Base-by-base conservation (phyloP, 441 rosid genomes). In the Arabidopsis hybrid region DNA sequence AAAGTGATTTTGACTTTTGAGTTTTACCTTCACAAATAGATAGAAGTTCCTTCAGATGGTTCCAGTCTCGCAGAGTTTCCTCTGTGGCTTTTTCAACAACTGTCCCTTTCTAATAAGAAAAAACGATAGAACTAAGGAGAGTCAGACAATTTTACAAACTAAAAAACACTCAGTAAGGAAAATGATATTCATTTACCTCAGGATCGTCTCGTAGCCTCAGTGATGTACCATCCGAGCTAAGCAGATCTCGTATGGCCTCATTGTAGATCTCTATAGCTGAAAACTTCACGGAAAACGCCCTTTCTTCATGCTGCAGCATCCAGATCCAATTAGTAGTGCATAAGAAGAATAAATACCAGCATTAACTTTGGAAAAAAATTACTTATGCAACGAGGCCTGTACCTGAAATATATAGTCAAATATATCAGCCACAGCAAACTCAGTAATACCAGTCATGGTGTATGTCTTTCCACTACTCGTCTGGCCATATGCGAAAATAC, bases 261-360 rank as follows among this genome's bases (percentile, higher is more conserved):
- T 95, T 95, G 76, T 95, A 95, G 73, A 95, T 93, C 91, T 95
- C 98, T 81, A 90, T 89, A 8, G 97, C 97, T 36, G 92, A 93
- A 80, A 95, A 83, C 69, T 88, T 93, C 83, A 95, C 80, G 45
- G 83, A 76, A 77, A 90, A 93, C 71, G 86, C 95, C 79, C 99
- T 88, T 70, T 95, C 97, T 73, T 86, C 88, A 77, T 87, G 96
- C 98, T 95, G 87, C 51, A 79, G 71, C 29, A 13, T 51, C 59
- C n/a, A 40, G 71, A 26, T 34, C 49, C 47, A 42, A 69, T 46
- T 7, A 71, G 64, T 65, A 21, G 11, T 21, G 12, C 35, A 60
- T 12, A 21, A 5, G 29, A 58, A 35, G 26, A 35, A 11, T 7
- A 18, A 3, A 39, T 9, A 58, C 26, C 26, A 58, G 21, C 7